Evolutionary conservation across 1,139 yeast species (phyloP).

Genomic region (Candida tropicalis): DNA sequence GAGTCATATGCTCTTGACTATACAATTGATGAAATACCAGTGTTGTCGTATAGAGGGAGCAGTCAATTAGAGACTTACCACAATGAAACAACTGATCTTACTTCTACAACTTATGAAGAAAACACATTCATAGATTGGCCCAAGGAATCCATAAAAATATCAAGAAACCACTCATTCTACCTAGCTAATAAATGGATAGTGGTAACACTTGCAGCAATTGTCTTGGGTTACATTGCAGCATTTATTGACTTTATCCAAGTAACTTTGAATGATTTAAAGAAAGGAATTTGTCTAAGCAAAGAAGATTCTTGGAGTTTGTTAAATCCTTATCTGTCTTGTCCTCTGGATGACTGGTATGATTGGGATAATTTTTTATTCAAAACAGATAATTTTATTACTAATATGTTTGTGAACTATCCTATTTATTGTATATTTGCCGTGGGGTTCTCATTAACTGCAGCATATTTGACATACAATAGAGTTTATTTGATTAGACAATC

Average conservation of each 20-base stretch:
- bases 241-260: conserved; percentile 61
- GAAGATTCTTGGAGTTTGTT: conserved; percentile 46
- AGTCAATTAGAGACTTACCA: neutral
- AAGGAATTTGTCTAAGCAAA: conserved; percentile 43
- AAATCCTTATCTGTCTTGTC: conserved; percentile 50
- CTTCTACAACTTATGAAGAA: conserved; percentile 22
- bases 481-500: conserved; percentile 57
- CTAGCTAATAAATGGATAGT: conserved; percentile 55
- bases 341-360: conserved; percentile 43
- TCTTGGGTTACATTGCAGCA: conserved; percentile 62
- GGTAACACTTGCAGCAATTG: conserved; percentile 55
- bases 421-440: conserved; percentile 36
- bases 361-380: conserved; percentile 40
- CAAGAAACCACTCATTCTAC: conserved; percentile 13
- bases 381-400: conserved; percentile 20
- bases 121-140: conserved; percentile 44
- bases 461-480: conserved; percentile 30
- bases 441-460: conserved; percentile 29
- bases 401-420: conserved; percentile 38
- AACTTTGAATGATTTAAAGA: conserved; percentile 65
- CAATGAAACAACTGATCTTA: neutral
- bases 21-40: conserved; percentile 15
- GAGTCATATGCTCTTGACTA: conserved; percentile 2
- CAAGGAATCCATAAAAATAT: conserved; percentile 23
- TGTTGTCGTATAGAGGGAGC: conserved; percentile 10